A percentile compares a stretch with the other conserved stretches of the same genome.
phyloP scores from a whole-genome alignment of 441 rosid genomes.

The Theobroma grandiflorum region DNA sequence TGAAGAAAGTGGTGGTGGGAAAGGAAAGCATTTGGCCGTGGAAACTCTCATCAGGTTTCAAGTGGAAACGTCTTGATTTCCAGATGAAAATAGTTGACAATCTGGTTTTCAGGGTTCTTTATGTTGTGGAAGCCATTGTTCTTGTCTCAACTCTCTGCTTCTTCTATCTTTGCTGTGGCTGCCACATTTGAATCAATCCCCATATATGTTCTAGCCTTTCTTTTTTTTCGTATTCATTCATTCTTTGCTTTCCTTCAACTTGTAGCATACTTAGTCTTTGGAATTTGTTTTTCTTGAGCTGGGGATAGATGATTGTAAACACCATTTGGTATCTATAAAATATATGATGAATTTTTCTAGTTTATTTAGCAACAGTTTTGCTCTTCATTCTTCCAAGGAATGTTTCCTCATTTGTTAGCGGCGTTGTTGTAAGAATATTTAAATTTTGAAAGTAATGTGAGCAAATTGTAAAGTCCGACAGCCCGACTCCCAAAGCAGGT shows the following conservation, averaged over 20 bases:
- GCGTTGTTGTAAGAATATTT: not conserved
- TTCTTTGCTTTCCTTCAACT: not conserved
- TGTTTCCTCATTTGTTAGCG: not conserved
- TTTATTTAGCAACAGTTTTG: not conserved
- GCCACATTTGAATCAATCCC: slow-evolving; percentile 40
- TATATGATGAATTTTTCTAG: not conserved
- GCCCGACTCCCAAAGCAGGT: not conserved
- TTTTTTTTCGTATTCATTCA: not conserved
- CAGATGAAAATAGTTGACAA: slow-evolving; percentile 47
- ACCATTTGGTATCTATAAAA: not conserved
- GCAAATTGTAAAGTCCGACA: not conserved
- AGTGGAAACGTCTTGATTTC: slow-evolving; percentile 41
- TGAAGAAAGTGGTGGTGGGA: slow-evolving; percentile 39
- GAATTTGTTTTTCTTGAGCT: not conserved
- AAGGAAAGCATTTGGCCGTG: slow-evolving; percentile 41
- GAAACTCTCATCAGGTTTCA: slow-evolving; percentile 44
- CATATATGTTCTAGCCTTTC: not conserved
- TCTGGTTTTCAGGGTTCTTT: slow-evolving; percentile 55
- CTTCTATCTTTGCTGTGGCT: slow-evolving; percentile 66
- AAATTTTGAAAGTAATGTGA: not conserved
- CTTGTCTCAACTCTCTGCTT: slow-evolving; percentile 65
- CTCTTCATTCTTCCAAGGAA: not conserved
- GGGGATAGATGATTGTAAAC: not conserved
- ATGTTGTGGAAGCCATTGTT: slow-evolving; percentile 59
- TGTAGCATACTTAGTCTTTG: not conserved